Base-by-base conservation (phyloP, 768 basidiomycete genomes). In the Paxillus involutus region DNA sequence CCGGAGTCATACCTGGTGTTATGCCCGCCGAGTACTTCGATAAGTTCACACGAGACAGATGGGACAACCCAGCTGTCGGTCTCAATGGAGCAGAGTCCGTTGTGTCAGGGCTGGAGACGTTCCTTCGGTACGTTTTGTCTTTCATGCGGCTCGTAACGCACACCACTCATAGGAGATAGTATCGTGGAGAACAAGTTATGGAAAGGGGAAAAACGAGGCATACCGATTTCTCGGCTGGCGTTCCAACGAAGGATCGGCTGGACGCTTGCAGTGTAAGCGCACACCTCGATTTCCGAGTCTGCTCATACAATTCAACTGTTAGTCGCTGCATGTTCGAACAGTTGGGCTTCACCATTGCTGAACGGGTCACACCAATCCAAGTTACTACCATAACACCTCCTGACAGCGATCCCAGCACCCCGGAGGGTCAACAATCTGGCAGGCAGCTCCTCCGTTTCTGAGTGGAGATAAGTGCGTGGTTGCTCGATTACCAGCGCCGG, bases 161-260 rank as follows among this genome's bases (percentile, higher is more conserved):
- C 4, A 17, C 32, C 24, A 11, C 58, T 62, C 36, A 62, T 37
- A 6, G 3, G 30, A 35, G 41, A 17, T 62, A 90, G 91, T 53
- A 80, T 89, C 52, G 72, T 93, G 36, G 85, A 92, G 65, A 90
- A 89, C 66, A 80, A 82, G 50, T 61, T 91, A 21, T 91, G 88
- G 88, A 83, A 77, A 62, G 83, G 83, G 33, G 86, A 90, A 70
- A 73, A 66, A 52, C 80, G 88, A 6, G 63, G 75, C 44, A 75
- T 89, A 12, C 81, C 81, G 14, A 76, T 86, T 13, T 66, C 66
- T 21, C 77, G 86, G 12, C 66, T 70, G 24, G 76, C 74, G 3
- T 90, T 91, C 63, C 78, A 80, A 63, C 66, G 65, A 47, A 89
- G 85, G 63, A 66, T 91, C 7, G 90, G 89, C 11, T 89, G 86